These are phyloP conservation scores for Lipomyces oligophaga DNA, from an alignment of 805 yeast genomes.

Conservation along the genomic window DNA sequence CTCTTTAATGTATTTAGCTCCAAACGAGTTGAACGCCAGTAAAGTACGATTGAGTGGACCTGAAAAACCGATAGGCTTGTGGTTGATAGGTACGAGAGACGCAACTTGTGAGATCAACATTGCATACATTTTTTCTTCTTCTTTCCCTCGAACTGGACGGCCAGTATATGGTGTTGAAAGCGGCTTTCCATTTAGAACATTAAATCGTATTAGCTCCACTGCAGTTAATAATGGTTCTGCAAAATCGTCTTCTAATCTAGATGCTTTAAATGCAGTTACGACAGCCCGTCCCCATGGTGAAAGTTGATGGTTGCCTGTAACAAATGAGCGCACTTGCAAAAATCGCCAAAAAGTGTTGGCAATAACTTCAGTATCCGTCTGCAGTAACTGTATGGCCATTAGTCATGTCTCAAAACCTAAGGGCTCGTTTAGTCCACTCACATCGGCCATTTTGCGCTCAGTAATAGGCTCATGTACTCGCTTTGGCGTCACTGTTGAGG, in stretches of 20 bases:
- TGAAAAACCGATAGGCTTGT: slow-evolving; percentile 53
- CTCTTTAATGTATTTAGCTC: slow-evolving; percentile 50
- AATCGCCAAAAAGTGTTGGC: slow-evolving; percentile 19
- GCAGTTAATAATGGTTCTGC: slow-evolving; percentile 31
- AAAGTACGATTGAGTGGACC: slow-evolving; percentile 70
- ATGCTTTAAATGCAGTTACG: slow-evolving; percentile 47
- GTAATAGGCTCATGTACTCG: slow-evolving; percentile 7
- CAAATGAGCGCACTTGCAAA: slow-evolving; percentile 25
- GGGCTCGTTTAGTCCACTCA: neutral
- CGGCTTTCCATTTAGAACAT: slow-evolving; percentile 34
- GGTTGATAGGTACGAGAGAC: slow-evolving; percentile 46
- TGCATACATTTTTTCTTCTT: slow-evolving; percentile 38
- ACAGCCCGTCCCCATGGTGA: slow-evolving; percentile 46
- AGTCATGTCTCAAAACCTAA: neutral
- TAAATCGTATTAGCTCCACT: slow-evolving; percentile 31
- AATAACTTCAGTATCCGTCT: slow-evolving; percentile 10
- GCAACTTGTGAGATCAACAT: slow-evolving; percentile 49
- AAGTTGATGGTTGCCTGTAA: slow-evolving; percentile 16
- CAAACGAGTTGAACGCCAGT: slow-evolving; percentile 61
- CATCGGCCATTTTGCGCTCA: slow-evolving; percentile 3
- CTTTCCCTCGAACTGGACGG: slow-evolving; percentile 35
- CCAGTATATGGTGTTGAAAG: slow-evolving; percentile 39
- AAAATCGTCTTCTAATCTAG: slow-evolving; percentile 35
- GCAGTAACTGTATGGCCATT: slow-evolving; percentile 9
- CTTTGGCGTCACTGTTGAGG: slow-evolving; percentile 28